Conservation (phyloP, 1,284 basidiomycete species). For the Rhodotorula sp. region DNA sequence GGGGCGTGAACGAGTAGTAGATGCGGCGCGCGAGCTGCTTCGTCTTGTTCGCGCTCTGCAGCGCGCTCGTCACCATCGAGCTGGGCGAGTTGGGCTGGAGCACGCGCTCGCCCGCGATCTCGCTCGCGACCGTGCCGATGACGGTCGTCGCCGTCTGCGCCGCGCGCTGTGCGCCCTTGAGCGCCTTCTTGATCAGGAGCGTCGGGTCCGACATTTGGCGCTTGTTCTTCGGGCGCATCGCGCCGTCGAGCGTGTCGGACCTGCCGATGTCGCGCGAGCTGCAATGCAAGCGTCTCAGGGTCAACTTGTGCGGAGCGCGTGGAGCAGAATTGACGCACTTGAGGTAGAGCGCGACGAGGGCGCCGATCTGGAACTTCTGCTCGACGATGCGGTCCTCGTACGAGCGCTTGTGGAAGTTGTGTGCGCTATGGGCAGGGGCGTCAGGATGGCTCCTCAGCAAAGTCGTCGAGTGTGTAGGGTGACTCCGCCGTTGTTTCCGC, state of each 20-base stretch:
- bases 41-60: slow-evolving; percentile 78
- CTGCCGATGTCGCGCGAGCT: slow-evolving; percentile 57
- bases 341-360: slow-evolving; percentile 74
- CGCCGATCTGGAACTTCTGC: slow-evolving; percentile 76
- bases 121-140: slow-evolving; percentile 54
- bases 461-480: no score
- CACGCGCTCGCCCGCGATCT: slow-evolving; percentile 64
- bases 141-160: slow-evolving; percentile 52
- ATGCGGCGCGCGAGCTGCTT: slow-evolving; percentile 78
- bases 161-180: slow-evolving; percentile 69
- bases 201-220: slow-evolving; percentile 58
- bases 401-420: slow-evolving; percentile 81
- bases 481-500: no score
- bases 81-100: slow-evolving; percentile 84
- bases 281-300: background rate
- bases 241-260: slow-evolving; percentile 63
- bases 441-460: background rate
- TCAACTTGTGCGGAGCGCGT: no score
- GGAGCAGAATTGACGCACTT: slow-evolving; percentile 50
- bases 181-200: slow-evolving; percentile 67
- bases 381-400: slow-evolving; percentile 75
- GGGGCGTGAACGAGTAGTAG: slow-evolving; percentile 80
- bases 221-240: slow-evolving; percentile 51
- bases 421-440: slow-evolving; percentile 44
- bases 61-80: slow-evolving; percentile 74